Evolutionary conservation across 148 eudicot genomes (phyloP).

Genomic region (Selenicereus undatus): DNA sequence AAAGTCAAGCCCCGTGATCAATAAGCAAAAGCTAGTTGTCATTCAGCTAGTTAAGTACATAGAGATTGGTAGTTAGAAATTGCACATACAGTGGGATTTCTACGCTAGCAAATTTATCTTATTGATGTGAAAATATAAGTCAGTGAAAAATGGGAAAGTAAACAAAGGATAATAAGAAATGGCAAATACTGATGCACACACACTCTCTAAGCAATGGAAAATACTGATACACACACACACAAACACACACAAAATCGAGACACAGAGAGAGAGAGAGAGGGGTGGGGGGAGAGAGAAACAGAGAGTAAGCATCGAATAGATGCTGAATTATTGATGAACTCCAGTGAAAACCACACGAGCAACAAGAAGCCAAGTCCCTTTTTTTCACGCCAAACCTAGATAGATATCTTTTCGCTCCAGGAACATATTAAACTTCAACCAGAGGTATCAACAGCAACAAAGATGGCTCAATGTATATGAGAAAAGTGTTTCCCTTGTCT

Average conservation of each 20-base stretch:
- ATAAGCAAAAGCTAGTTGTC: neutral
- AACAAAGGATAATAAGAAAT: neutral
- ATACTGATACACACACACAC: too few species aligned
- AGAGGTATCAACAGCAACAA: neutral
- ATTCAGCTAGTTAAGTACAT: neutral
- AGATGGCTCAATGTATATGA: neutral
- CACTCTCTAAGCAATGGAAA: too few species aligned
- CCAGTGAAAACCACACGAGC: too few species aligned
- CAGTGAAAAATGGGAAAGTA: neutral
- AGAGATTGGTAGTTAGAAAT: neutral
- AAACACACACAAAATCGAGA: too few species aligned
- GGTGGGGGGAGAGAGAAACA: too few species aligned
- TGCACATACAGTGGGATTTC: neutral
- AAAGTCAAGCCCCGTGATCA: neutral
- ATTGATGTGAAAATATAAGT: neutral
- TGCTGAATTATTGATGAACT: neutral
- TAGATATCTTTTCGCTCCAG: neutral
- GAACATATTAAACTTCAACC: neutral
- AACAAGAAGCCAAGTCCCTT: neutral
- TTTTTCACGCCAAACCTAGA: neutral
- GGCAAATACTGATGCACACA: neutral
- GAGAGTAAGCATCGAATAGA: too few species aligned
- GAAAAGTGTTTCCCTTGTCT: neutral
- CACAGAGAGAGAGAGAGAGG: too few species aligned
- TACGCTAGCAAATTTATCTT: neutral